phyloP scores from a whole-genome alignment of 768 basidiomycete genomes.

The Boletus edulis region DNA sequence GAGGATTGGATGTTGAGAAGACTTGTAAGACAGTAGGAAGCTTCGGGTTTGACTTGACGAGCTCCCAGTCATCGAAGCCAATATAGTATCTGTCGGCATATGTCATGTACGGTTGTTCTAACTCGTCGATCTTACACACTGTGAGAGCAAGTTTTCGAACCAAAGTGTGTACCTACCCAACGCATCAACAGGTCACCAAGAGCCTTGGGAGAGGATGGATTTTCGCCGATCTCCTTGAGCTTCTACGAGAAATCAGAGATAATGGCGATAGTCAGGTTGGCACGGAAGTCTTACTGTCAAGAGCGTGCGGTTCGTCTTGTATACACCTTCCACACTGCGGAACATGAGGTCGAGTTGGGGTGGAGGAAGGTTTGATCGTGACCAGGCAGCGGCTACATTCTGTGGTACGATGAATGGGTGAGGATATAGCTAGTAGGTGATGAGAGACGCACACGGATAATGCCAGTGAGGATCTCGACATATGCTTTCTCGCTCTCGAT shows the following conservation, averaged over 20 bases:
- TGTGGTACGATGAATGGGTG: conserved; percentile 34
- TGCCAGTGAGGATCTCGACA: conserved; percentile 84
- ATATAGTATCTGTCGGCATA: conserved; percentile 70
- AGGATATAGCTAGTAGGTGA: not conserved
- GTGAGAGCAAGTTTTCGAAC: conserved; percentile 17
- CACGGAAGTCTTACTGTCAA: conserved; percentile 49
- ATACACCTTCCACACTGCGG: conserved; percentile 86
- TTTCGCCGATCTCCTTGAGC: conserved; percentile 91
- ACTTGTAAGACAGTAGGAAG: conserved; percentile 63
- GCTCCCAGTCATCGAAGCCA: conserved; percentile 84
- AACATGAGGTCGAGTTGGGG: conserved; percentile 92
- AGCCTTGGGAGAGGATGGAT: conserved; percentile 89
- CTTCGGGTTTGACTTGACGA: conserved; percentile 72
- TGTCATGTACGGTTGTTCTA: conserved; percentile 80
- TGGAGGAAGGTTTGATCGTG: conserved; percentile 90
- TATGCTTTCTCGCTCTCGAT: conserved; percentile 92
- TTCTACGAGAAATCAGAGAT: conserved; percentile 50
- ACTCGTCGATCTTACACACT: conserved; percentile 75
- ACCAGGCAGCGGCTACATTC: conserved; percentile 99
- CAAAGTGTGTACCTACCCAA: conserved; percentile 65
- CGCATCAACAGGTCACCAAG: conserved; percentile 95
- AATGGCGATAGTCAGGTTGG: not conserved
- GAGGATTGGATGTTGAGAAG: conserved; percentile 67
- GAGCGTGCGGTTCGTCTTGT: conserved; percentile 85
- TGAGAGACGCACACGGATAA: conserved; percentile 74